Conservation (phyloP, 2,329 filamentous ascomycete species). For the Huntiella bhutanensis region DNA sequence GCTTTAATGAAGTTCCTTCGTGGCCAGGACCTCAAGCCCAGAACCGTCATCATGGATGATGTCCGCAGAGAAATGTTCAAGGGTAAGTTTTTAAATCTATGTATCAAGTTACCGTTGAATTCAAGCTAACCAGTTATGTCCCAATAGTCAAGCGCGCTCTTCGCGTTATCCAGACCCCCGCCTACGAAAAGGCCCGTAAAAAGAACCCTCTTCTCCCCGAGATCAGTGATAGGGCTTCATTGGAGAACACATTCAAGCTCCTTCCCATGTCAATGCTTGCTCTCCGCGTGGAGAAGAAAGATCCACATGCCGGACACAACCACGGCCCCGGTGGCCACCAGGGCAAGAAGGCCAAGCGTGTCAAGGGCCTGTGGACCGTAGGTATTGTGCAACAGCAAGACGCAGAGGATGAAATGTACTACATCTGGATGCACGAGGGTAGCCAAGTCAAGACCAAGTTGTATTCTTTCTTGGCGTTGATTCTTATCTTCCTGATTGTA, state of each 20-base stretch:
- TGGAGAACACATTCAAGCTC: slow-evolving; percentile 88
- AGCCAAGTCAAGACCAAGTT: slow-evolving; percentile 86
- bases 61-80: slow-evolving; percentile 97
- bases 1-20: slow-evolving; percentile 79
- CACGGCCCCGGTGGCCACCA: slow-evolving; percentile 28
- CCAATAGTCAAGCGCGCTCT: slow-evolving; percentile 79
- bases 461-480: slow-evolving; percentile 67
- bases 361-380: slow-evolving; percentile 94
- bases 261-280: slow-evolving; percentile 88
- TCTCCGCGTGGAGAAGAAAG: slow-evolving; percentile 64
- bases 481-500: slow-evolving; percentile 71
- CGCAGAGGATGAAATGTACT: slow-evolving; percentile 70
- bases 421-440: slow-evolving; percentile 91
- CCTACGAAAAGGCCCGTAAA: slow-evolving; percentile 72
- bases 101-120: not conserved
- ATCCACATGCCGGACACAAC: slow-evolving; percentile 45
- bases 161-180: slow-evolving; percentile 70
- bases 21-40: slow-evolving; percentile 65
- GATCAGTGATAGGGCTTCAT: slow-evolving; percentile 70
- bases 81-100: slow-evolving; percentile 32
- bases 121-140: not conserved
- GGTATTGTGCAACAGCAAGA: slow-evolving; percentile 94
- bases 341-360: slow-evolving; percentile 60
- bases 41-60: slow-evolving; percentile 85
- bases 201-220: slow-evolving; percentile 81